A percentile compares a stretch with the other conserved stretches of the same genome.
These are phyloP conservation scores for Trypanosoma grayi DNA, from an alignment of 208 protist species.

Conservation along the genomic window DNA sequence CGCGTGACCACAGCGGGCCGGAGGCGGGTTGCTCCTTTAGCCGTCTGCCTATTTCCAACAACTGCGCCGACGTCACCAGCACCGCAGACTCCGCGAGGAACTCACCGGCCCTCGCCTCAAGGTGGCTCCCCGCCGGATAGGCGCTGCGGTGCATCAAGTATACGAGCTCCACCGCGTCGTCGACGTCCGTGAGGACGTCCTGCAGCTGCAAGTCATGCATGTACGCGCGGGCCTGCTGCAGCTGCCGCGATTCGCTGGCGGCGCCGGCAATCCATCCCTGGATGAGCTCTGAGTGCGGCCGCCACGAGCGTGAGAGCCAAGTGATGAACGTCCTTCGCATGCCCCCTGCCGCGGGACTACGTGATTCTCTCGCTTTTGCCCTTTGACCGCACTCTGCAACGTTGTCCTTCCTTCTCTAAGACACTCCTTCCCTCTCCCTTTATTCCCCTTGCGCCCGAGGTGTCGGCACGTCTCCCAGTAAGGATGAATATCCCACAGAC, in stretches of 20 bases:
- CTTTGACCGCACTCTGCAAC: no score
- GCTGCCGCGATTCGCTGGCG: slow-evolving; percentile 21
- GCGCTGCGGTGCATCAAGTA: slow-evolving; percentile 36
- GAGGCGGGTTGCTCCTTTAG: slow-evolving; percentile 16
- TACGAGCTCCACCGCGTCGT: slow-evolving; percentile 35
- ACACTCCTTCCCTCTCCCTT: no score
- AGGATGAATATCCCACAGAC: no score
- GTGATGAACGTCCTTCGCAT: slow-evolving; percentile 10
- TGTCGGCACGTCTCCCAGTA: no score
- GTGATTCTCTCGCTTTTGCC: neutral
- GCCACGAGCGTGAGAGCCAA: slow-evolving; percentile 39
- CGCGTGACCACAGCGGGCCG: slow-evolving; percentile 22
- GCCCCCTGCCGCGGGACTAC: neutral
- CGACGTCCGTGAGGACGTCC: slow-evolving; percentile 25
- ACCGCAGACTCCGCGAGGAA: slow-evolving; percentile 6
- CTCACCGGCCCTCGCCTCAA: slow-evolving; percentile 19
- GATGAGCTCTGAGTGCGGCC: slow-evolving; percentile 60
- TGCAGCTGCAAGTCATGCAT: slow-evolving; percentile 34
- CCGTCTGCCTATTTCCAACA: slow-evolving; percentile 21
- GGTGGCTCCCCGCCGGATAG: slow-evolving; percentile 31
- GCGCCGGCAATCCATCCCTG: slow-evolving; percentile 53
- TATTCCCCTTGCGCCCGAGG: neutral
- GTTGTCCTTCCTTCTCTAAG: slow-evolving; percentile 3
- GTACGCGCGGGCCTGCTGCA: slow-evolving; percentile 33
- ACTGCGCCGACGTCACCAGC: slow-evolving; percentile 9